These are phyloP conservation scores for Aspergillus conjunctus DNA, from an alignment of 495 filamentous ascomycete genomes.

Conservation along the genomic window DNA sequence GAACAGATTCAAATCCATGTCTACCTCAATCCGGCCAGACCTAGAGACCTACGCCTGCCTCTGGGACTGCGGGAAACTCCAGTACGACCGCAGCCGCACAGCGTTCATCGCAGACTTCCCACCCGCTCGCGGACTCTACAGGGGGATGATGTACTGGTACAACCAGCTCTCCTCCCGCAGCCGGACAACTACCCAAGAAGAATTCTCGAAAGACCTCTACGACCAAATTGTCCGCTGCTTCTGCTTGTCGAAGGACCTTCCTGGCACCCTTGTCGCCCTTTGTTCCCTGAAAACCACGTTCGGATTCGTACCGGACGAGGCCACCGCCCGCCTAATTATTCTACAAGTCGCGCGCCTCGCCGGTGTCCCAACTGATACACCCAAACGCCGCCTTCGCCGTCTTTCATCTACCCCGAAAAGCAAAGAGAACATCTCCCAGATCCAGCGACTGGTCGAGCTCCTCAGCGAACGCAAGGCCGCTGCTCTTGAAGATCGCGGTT, in stretches of 20 bases:
- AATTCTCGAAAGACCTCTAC: constrained; percentile 56
- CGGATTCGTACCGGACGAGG: constrained; percentile 52
- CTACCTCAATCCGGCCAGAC: constrained; percentile 57
- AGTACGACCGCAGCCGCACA: constrained; percentile 49
- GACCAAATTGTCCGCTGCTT: constrained; percentile 60
- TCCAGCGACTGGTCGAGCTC: constrained; percentile 40
- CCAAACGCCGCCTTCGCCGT: constrained; percentile 46
- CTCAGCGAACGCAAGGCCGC: constrained; percentile 41
- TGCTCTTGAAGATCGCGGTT: constrained; percentile 38
- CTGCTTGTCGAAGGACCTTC: constrained; percentile 54
- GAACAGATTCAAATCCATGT: constrained; percentile 55
- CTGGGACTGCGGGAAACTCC: constrained; percentile 60
- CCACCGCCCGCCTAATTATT: constrained; percentile 53
- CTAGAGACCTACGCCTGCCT: constrained; percentile 70
- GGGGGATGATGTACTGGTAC: constrained; percentile 61
- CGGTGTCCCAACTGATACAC: constrained; percentile 41
- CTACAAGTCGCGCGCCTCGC: constrained; percentile 53
- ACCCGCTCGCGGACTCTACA: constrained; percentile 58
- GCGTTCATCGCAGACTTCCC: constrained; percentile 41
- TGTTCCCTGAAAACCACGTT: constrained; percentile 57
- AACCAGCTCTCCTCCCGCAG: constrained; percentile 34
- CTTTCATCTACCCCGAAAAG: constrained; percentile 45
- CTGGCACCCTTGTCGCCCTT: constrained; percentile 63
- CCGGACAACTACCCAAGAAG: constrained; percentile 29
- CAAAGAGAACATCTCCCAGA: constrained; percentile 48